Conservation (phyloP, 805 yeast species). For the Dipodascopsis uninucleata region DNA sequence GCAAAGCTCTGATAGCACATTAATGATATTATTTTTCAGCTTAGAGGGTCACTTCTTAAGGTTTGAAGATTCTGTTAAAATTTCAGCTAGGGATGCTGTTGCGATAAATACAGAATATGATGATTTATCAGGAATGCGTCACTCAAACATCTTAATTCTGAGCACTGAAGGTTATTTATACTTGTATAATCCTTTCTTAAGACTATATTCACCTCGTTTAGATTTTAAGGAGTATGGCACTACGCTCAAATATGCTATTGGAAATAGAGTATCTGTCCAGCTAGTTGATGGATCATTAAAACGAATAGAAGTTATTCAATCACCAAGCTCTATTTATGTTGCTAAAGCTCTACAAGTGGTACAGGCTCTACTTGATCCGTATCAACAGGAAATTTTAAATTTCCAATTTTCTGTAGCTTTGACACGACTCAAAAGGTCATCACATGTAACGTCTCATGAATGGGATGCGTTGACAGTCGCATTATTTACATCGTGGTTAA, state of each 20-base stretch:
- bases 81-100: constrained; percentile 40
- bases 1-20: constrained; percentile 42
- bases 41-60: constrained; percentile 31
- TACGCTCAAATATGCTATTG: constrained; percentile 2
- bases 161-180: constrained; percentile 31
- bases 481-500: constrained; percentile 24
- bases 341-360: constrained; percentile 3
- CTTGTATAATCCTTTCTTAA: constrained; percentile 57
- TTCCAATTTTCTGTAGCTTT: constrained; percentile 13
- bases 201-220: constrained; percentile 40
- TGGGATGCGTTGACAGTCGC: constrained; percentile 26
- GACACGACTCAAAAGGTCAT: background rate
- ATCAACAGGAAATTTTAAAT: constrained; percentile 7
- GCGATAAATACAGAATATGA: constrained; percentile 35
- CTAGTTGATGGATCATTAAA: constrained; percentile 5
- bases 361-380: constrained; percentile 7
- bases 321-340: constrained; percentile 8
- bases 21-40: constrained; percentile 50
- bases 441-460: constrained; percentile 4
- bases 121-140: constrained; percentile 21
- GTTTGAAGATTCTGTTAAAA: constrained; percentile 37
- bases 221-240: background rate
- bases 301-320: constrained; percentile 5
- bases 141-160: constrained; percentile 12
- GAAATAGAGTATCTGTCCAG: constrained; percentile 2